These are phyloP conservation scores for Margaritispora aquatica DNA, from an alignment of 495 filamentous ascomycete species.

Conservation along the genomic window DNA sequence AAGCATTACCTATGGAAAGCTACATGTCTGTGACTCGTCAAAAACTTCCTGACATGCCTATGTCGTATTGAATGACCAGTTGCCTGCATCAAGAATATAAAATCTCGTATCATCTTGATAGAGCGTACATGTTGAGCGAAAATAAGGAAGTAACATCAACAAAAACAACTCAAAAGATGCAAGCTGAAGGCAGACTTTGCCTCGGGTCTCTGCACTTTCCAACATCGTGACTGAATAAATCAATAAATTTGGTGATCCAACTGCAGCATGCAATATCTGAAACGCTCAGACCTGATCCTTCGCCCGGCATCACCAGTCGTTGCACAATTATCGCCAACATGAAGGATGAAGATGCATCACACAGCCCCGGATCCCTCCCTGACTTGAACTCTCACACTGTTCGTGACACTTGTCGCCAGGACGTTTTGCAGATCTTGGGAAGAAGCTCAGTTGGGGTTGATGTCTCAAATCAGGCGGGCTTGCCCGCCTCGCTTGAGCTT, in stretches of 20 bases:
- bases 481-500: not conserved
- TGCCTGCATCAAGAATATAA: not conserved
- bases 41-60: not conserved
- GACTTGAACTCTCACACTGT: no score
- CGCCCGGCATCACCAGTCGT: not conserved
- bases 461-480: not conserved
- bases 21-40: no score
- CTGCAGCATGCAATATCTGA: not conserved
- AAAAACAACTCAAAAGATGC: not conserved
- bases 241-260: not conserved
- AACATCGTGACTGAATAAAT: not conserved
- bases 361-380: not conserved
- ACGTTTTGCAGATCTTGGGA: no score
- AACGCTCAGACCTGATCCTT: conserved; percentile 1
- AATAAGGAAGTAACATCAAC: not conserved
- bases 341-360: not conserved
- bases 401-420: not conserved
- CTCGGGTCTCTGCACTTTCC: not conserved
- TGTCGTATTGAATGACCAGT: not conserved
- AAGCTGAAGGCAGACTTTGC: not conserved
- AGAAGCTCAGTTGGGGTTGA: no score
- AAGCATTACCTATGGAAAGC: no score
- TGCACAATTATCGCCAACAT: not conserved
- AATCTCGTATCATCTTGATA: not conserved
- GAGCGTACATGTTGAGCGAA: not conserved